Evolutionary conservation across 75 land plant genomes (phyloP).

Genomic region (Pinus albicaulis): DNA sequence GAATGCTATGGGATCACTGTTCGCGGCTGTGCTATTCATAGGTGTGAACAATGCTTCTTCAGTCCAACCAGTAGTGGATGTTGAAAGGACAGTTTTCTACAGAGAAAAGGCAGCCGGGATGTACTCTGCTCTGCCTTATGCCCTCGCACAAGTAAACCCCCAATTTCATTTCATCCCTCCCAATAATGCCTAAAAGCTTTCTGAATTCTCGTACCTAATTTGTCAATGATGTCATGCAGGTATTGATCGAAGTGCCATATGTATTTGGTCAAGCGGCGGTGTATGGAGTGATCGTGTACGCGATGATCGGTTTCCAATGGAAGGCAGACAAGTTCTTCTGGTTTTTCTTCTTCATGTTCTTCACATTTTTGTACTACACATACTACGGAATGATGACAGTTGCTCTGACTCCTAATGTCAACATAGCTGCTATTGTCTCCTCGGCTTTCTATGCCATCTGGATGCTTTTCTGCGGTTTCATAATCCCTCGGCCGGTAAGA

Average conservation of each 20-base stretch:
- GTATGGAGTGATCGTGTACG: slow-evolving; percentile 24
- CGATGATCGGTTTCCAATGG: slow-evolving; percentile 44
- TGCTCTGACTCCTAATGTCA: slow-evolving; percentile 33
- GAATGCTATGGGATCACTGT: slow-evolving; percentile 4
- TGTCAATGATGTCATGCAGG: slow-evolving; percentile 19
- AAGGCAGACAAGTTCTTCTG: slow-evolving; percentile 34
- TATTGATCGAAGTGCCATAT: slow-evolving; percentile 44
- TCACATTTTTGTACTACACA: slow-evolving; percentile 47
- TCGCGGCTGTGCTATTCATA: neutral
- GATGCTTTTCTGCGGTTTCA: slow-evolving; percentile 43
- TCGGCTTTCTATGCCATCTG: slow-evolving; percentile 33
- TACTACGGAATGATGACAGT: slow-evolving; percentile 49
- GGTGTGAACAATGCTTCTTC: neutral
- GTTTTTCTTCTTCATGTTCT: slow-evolving; percentile 36
- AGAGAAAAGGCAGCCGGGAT: slow-evolving; percentile 8
- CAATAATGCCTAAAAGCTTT: neutral
- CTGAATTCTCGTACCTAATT: too few relatives aligned
- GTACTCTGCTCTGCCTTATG: slow-evolving; percentile 5
- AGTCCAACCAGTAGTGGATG: slow-evolving; percentile 6
- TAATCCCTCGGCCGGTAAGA: slow-evolving; percentile 37
- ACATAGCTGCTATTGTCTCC: slow-evolving; percentile 34
- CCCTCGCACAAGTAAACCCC: slow-evolving; percentile 6
- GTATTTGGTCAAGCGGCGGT: slow-evolving; percentile 24
- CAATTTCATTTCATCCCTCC: neutral
- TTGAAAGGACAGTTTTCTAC: slow-evolving; percentile 10